Conservation (phyloP, 495 filamentous ascomycete species). For the Annulohypoxylon bovei region DNA sequence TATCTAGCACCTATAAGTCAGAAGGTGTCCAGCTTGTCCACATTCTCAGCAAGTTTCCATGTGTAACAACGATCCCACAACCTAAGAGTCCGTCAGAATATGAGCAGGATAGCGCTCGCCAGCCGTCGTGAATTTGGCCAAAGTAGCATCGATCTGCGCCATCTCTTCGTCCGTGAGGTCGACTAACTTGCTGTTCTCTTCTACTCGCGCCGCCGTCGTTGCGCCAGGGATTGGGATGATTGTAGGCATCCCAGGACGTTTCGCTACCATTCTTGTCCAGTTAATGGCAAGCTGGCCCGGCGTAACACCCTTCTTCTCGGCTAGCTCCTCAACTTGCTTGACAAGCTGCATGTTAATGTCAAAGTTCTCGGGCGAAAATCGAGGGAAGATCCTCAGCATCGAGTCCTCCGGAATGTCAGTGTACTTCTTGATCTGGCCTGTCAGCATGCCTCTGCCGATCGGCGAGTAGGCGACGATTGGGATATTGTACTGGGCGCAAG, state of each 20-base stretch:
- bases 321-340: conserved; percentile 70
- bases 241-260: conserved; percentile 61
- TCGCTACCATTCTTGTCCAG: conserved; percentile 69
- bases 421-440: conserved; percentile 68
- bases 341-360: conserved; percentile 78
- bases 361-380: conserved; percentile 76
- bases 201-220: conserved; percentile 57
- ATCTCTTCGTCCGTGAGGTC: conserved; percentile 59
- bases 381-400: conserved; percentile 67
- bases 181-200: conserved; percentile 60
- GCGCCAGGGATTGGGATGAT: conserved; percentile 91
- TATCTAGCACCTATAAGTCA: too few relatives aligned
- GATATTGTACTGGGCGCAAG: conserved; percentile 77
- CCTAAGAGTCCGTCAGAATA: conserved; percentile 4
- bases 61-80: too few relatives aligned
- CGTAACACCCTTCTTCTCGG: conserved; percentile 74
- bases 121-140: conserved; percentile 26
- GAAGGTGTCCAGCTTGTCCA: too few relatives aligned
- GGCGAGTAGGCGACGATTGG: conserved; percentile 70
- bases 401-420: conserved; percentile 61
- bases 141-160: conserved; percentile 60
- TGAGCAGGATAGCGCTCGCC: conserved; percentile 10
- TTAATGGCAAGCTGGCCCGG: conserved; percentile 79
- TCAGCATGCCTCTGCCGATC: conserved; percentile 48
- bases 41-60: too few relatives aligned